Evolutionary conservation across 2,329 filamentous ascomycete species (phyloP).

Genomic region (Cercospora sojina): DNA sequence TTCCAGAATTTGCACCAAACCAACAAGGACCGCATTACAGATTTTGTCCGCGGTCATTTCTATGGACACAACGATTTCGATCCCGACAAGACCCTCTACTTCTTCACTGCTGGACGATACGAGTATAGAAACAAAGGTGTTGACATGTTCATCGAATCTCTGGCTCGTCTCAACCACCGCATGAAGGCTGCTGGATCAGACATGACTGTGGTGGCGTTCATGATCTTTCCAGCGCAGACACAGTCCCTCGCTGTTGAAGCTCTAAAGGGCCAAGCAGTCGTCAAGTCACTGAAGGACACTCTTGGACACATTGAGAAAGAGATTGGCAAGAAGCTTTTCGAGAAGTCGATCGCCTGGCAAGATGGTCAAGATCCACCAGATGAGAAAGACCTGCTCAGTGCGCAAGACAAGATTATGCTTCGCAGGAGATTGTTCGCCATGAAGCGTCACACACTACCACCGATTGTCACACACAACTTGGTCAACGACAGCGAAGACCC

Average conservation of each 20-base stretch:
- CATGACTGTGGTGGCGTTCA: slow-evolving; percentile 92
- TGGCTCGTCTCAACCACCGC: slow-evolving; percentile 90
- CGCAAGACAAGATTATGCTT: slow-evolving; percentile 87
- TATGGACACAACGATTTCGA: slow-evolving; percentile 98
- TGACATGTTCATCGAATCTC: slow-evolving; percentile 98
- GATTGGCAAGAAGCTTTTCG: slow-evolving; percentile 90
- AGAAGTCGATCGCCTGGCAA: slow-evolving; percentile 91
- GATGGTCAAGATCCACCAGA: slow-evolving; percentile 92
- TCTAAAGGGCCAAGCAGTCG: slow-evolving; percentile 92
- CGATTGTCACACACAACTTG: slow-evolving; percentile 99
- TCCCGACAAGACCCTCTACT: slow-evolving; percentile 92
- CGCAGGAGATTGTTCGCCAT: slow-evolving; percentile 91
- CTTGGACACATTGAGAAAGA: slow-evolving; percentile 89
- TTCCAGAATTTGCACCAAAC: slow-evolving; percentile 98
- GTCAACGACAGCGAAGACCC: slow-evolving; percentile 89
- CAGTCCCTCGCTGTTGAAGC: slow-evolving; percentile 93
- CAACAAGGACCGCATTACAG: slow-evolving; percentile 95
- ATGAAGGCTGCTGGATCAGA: slow-evolving; percentile 83
- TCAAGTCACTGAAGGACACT: slow-evolving; percentile 92
- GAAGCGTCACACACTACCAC: slow-evolving; percentile 86
- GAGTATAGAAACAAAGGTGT: slow-evolving; percentile 98
- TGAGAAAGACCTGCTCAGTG: slow-evolving; percentile 91
- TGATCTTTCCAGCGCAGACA: slow-evolving; percentile 98
- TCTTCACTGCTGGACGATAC: slow-evolving; percentile 96
- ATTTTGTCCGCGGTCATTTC: slow-evolving; percentile 97